phyloP scores from a whole-genome alignment of 179 eudicot species.

The Beta corolliflora region DNA sequence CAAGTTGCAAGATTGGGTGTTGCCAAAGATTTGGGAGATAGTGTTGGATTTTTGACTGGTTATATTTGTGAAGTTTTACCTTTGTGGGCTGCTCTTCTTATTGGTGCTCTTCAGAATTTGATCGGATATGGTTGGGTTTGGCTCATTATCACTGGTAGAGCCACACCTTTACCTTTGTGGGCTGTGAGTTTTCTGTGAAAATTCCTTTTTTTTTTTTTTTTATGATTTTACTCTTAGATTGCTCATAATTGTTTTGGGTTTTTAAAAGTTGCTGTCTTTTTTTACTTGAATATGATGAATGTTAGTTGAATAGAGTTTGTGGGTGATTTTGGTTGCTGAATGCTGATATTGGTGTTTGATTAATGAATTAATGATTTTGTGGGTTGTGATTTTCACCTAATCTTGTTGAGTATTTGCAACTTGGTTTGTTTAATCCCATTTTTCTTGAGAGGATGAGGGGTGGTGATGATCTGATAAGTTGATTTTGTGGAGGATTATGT shows the following conservation, averaged over 20 bases:
- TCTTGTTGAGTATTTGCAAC: background rate
- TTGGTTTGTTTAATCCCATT: too few relatives aligned
- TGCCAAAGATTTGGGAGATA: constrained; percentile 94
- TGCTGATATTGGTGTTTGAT: constrained; percentile 8
- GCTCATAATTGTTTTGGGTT: background rate
- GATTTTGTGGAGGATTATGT: background rate
- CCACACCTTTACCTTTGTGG: constrained; percentile 81
- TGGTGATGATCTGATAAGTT: constrained; percentile 1
- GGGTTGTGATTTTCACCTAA: background rate
- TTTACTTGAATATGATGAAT: background rate
- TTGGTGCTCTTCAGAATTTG: constrained; percentile 83
- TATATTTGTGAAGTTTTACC: constrained; percentile 81
- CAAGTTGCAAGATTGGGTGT: constrained; percentile 87
- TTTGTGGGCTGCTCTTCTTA: constrained; percentile 80
- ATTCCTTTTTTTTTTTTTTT: background rate
- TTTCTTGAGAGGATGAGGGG: background rate
- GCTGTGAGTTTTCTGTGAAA: constrained; percentile 62
- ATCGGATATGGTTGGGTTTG: constrained; percentile 95
- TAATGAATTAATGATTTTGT: constrained; percentile 1
- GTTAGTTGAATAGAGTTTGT: background rate
- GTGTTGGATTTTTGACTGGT: constrained; percentile 95
- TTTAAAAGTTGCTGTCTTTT: background rate
- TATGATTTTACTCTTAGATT: background rate
- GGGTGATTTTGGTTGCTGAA: background rate
- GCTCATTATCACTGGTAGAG: constrained; percentile 67